A percentile compares a stretch with the other conserved stretches of the same genome.
phyloP scores from a whole-genome alignment of 495 filamentous ascomycete genomes.

The Neurospora intermedia region DNA sequence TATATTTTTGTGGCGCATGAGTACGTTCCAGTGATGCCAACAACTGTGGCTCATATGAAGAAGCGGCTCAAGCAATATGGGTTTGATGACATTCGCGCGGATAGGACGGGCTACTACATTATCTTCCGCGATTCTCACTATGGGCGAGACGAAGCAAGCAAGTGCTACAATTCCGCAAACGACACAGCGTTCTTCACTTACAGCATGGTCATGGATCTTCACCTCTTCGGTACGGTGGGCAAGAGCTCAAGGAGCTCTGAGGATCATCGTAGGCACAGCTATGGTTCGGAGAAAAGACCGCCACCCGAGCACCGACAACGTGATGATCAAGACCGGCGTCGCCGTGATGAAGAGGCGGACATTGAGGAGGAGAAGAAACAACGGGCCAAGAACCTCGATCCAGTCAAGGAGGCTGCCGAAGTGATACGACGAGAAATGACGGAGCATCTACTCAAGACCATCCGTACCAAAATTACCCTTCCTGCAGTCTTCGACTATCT shows the following conservation, averaged over 20 bases:
- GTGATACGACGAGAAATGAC: conserved; percentile 69
- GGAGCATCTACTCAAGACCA: conserved; percentile 73
- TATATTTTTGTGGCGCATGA: conserved; percentile 86
- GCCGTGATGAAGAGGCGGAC: conserved; percentile 60
- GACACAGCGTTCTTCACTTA: conserved; percentile 80
- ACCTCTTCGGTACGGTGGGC: conserved; percentile 55
- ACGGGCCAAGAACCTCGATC: conserved; percentile 73
- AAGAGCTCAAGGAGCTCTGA: conserved; percentile 42
- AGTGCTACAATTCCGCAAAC: conserved; percentile 63
- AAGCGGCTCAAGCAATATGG: conserved; percentile 71
- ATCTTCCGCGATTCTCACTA: conserved; percentile 65
- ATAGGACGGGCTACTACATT: conserved; percentile 83
- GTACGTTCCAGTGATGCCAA: conserved; percentile 76
- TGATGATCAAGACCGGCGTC: conserved; percentile 33
- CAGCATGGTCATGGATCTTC: conserved; percentile 81
- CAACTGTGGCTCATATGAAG: conserved; percentile 76
- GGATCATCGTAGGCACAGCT: conserved; percentile 18
- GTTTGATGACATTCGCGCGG: conserved; percentile 67
- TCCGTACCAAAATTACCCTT: conserved; percentile 72
- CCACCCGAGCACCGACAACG: conserved; percentile 38
- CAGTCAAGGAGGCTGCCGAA: conserved; percentile 68
- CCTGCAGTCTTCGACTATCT: conserved; percentile 76
- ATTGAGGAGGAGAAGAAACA: conserved; percentile 79
- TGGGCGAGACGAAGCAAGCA: conserved; percentile 68
- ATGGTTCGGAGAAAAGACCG: conserved; percentile 21